Base-by-base conservation (phyloP, 2,329 filamentous ascomycete species). In the Penicillium italicum region DNA sequence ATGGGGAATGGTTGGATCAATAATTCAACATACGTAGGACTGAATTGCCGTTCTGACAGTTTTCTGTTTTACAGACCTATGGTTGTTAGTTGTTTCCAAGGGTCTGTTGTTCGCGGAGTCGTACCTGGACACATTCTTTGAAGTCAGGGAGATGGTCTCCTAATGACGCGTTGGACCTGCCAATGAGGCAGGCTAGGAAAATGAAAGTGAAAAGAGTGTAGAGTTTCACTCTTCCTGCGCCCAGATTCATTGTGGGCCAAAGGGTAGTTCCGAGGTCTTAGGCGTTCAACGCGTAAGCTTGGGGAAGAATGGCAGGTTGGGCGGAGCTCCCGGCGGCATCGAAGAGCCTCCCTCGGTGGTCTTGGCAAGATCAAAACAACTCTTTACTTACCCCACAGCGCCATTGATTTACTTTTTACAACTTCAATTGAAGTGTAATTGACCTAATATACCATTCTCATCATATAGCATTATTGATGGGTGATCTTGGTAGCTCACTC, bases 131-230 rank as follows among this genome's bases (percentile, higher is more conserved):
- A 72, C 94, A 99, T 73, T 91, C 81, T 69, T 81, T 83, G 72
- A 99, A 99, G 68, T 96, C 91, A 18, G 90, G 90, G 57, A 96
- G 79, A 53, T 85, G 82, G 74, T 99, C 94, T 62, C 94, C 94
- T 46, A 86, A 67, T 5, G 92, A 97, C 28, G 91, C 94, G 51
- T 79, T 74, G 16, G 79, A 74, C 22, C 67, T 66, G 38, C 71
- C 71, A 53, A 72, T 56, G 42, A 77, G 61, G 50, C 69, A 60
- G 26, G 71, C 62, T 54, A 74, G 50, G 20, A 72, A 51, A 53
- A 71, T 48, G n/a, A 76, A 61, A 43, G 58, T 69, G 49, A 69
- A 70, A 51, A 67, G 63, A 62, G 45, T 56, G 42, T 50, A 60
- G 22, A 61, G 34, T 37, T 60, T 64, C 50, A 57, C 60, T 58